Percentiles rank a stretch among this genome's conserved stretches.
Conservation (phyloP, 2,329 filamentous ascomycete species). For the Hypoxylon sp. region DNA sequence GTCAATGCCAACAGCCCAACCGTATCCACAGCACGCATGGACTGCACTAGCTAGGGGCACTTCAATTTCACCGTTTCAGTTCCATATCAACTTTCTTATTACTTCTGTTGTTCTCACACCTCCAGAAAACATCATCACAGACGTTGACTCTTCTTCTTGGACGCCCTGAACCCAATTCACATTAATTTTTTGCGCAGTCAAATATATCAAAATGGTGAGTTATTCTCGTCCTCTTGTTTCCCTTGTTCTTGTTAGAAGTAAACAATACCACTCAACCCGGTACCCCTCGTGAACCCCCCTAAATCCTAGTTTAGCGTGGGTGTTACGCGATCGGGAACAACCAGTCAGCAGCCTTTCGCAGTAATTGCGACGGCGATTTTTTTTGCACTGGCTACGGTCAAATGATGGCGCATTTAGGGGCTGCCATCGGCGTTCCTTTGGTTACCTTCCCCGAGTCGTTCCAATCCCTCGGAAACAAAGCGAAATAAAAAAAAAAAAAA, state of each 20-base stretch:
- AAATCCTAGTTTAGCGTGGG: slow-evolving; percentile 52
- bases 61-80: slow-evolving; percentile 44
- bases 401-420: slow-evolving; percentile 27
- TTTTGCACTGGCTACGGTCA: slow-evolving; percentile 23
- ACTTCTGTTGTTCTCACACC: slow-evolving; percentile 44
- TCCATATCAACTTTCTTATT: slow-evolving; percentile 45
- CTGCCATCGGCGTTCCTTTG: slow-evolving; percentile 27
- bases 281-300: slow-evolving; percentile 51
- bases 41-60: slow-evolving; percentile 47
- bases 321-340: slow-evolving; percentile 43
- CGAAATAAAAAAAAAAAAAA: slow-evolving; percentile 30
- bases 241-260: slow-evolving; percentile 39
- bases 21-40: slow-evolving; percentile 41
- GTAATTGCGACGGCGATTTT: slow-evolving; percentile 28
- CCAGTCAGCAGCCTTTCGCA: slow-evolving; percentile 46
- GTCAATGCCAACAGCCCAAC: slow-evolving; percentile 50
- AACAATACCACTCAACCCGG: slow-evolving; percentile 45
- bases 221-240: slow-evolving; percentile 25
- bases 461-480: slow-evolving; percentile 31
- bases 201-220: slow-evolving; percentile 51
- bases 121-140: slow-evolving; percentile 51
- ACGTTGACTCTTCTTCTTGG: slow-evolving; percentile 28
- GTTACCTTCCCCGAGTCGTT: slow-evolving; percentile 24
- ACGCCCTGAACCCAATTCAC: slow-evolving; percentile 26
- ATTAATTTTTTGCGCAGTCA: background rate